These are phyloP conservation scores for Dioscorea dumetorum DNA, from an alignment of 106 monocot species.

Conservation along the genomic window DNA sequence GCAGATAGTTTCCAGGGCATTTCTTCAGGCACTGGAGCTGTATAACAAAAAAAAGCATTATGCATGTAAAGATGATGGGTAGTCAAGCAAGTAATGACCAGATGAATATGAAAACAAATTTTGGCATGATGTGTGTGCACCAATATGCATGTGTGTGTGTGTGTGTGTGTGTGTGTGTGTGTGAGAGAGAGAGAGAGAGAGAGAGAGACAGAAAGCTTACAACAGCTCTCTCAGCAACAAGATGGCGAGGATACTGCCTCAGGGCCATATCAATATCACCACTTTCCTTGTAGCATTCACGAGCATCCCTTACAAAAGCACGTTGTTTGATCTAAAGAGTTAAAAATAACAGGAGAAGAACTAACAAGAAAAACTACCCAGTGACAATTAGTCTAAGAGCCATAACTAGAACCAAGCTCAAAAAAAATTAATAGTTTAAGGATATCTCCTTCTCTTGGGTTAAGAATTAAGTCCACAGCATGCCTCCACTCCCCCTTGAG, in stretches of 20 bases:
- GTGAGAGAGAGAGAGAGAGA: background rate
- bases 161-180: too few species aligned
- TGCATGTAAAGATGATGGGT: too few species aligned
- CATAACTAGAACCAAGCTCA: slow-evolving; percentile 4
- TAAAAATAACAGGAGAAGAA: slow-evolving; percentile 20
- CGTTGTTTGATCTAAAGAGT: slow-evolving; percentile 58
- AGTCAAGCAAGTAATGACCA: too few species aligned
- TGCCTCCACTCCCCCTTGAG: slow-evolving; percentile 90
- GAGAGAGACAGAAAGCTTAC: slow-evolving; percentile 42
- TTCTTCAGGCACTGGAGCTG: slow-evolving; percentile 97
- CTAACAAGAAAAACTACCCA: slow-evolving; percentile 7
- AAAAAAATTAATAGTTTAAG: slow-evolving; percentile 22
- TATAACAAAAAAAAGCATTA: slow-evolving; percentile 1
- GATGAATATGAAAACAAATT: too few species aligned
- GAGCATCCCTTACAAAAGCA: slow-evolving; percentile 38
- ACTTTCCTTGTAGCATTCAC: slow-evolving; percentile 61
- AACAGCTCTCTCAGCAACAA: slow-evolving; percentile 91
- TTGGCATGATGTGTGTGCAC: too few species aligned
- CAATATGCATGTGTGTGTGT: too few species aligned
- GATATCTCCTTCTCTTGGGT: slow-evolving; percentile 99
- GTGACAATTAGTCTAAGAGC: background rate
- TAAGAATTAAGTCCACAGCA: slow-evolving; percentile 81
- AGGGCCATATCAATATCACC: slow-evolving; percentile 67
- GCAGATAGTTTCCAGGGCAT: slow-evolving; percentile 95
- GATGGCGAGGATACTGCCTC: slow-evolving; percentile 58